phyloP scores from a whole-genome alignment of 2,329 filamentous ascomycete species.

The Botrytis galanthina region DNA sequence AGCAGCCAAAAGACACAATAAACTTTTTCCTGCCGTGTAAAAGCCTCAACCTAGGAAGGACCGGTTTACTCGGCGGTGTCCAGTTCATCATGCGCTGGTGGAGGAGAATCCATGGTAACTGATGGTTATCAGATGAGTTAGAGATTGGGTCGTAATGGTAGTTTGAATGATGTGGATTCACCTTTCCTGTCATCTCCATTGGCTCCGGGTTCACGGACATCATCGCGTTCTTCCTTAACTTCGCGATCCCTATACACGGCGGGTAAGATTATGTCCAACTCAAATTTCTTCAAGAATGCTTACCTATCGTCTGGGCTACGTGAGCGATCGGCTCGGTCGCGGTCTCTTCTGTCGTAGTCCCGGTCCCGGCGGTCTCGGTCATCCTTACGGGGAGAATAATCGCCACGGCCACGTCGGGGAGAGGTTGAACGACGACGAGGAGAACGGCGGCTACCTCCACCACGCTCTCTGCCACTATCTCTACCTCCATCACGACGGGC shows the following conservation, averaged over 20 bases:
- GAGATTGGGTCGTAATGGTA: conserved; percentile 25
- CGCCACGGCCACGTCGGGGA: conserved; percentile 69
- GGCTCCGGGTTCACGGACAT: conserved; percentile 71
- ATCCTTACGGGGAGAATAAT: conserved; percentile 86
- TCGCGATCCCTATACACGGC: conserved; percentile 43
- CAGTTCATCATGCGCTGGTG: conserved; percentile 86
- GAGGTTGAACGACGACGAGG: conserved; percentile 72
- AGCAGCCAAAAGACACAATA: conserved; percentile 29
- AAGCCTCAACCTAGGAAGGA: conserved; percentile 29
- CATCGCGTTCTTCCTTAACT: conserved; percentile 61
- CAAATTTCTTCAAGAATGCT: conserved; percentile 16
- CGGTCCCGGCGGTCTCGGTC: conserved; percentile 79
- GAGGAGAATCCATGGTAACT: conserved; percentile 69
- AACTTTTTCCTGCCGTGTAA: conserved; percentile 34
- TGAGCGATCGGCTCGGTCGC: conserved; percentile 58
- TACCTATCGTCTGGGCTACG: conserved; percentile 66
- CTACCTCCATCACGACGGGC: conserved; percentile 46
- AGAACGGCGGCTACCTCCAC: conserved; percentile 50
- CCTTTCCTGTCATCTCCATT: conserved; percentile 92
- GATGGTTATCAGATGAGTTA: conserved; percentile 33
- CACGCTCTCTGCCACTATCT: conserved; percentile 26
- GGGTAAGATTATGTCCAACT: background rate
- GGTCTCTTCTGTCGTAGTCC: conserved; percentile 69
- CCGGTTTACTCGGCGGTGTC: conserved; percentile 77
- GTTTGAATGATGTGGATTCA: conserved; percentile 43